phyloP scores from a whole-genome alignment of 768 basidiomycete genomes.

The Rhodosporidiobolus sp. region DNA sequence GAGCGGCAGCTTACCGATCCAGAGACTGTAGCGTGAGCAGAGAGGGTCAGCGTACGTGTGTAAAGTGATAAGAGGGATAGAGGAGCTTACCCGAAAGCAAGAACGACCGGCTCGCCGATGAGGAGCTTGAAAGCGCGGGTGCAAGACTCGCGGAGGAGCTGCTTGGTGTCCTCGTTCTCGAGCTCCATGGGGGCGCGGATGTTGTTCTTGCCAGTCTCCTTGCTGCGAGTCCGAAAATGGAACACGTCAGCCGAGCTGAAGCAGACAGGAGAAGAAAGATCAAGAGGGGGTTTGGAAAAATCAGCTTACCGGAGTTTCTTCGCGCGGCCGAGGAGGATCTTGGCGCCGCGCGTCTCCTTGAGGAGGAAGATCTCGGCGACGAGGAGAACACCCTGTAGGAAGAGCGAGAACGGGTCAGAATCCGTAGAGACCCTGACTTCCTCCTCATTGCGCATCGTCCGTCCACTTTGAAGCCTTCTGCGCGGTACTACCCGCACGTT shows the following conservation, averaged over 20 bases:
- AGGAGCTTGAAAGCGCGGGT: conserved; percentile 39
- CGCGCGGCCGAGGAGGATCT: conserved; percentile 40
- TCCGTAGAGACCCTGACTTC: too few relatives aligned
- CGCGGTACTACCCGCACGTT: too few relatives aligned
- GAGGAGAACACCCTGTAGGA: conserved; percentile 20
- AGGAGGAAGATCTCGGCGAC: conserved; percentile 38
- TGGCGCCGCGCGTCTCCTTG: conserved; percentile 42
- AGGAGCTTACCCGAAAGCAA: conserved; percentile 12
- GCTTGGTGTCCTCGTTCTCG: conserved; percentile 38
- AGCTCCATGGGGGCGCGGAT: conserved; percentile 41
- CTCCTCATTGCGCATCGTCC: too few relatives aligned
- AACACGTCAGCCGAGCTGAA: neutral
- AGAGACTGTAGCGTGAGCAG: neutral
- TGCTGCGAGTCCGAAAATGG: neutral
- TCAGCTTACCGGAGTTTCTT: conserved; percentile 25
- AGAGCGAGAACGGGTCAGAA: neutral
- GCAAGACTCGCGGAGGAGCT: conserved; percentile 34
- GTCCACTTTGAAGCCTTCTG: too few relatives aligned
- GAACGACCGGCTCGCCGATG: conserved; percentile 35
- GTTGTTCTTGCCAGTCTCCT: conserved; percentile 38
- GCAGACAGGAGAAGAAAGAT: too few relatives aligned
- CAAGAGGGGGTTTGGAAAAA: too few relatives aligned
- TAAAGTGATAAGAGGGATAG: too few relatives aligned
- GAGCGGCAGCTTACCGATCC: conserved; percentile 14
- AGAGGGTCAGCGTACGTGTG: too few relatives aligned